These are phyloP conservation scores for Trichophyton mentagrophytes DNA, from an alignment of 2,329 filamentous ascomycete genomes.

Conservation along the genomic window DNA sequence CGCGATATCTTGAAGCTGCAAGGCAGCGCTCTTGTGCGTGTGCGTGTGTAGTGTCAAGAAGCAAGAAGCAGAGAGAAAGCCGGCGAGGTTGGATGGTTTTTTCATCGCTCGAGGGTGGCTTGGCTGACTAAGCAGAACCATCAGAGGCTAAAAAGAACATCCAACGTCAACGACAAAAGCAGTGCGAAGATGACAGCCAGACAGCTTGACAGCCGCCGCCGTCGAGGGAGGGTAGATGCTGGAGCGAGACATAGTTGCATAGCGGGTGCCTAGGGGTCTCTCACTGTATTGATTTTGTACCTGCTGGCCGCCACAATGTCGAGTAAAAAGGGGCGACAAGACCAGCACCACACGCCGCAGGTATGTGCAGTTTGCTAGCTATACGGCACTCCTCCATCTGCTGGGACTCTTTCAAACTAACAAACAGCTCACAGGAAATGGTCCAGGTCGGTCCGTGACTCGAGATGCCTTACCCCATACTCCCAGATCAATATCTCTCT, in stretches of 20 bases:
- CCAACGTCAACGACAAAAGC: neutral
- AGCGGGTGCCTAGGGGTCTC: neutral
- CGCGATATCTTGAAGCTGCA: neutral
- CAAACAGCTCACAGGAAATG: conserved; percentile 63
- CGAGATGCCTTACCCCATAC: conserved; percentile 6
- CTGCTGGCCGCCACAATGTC: conserved; percentile 20
- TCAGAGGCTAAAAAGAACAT: neutral
- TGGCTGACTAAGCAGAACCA: conserved; percentile 12
- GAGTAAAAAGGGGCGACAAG: conserved; percentile 27
- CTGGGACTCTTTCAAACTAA: conserved; percentile 3
- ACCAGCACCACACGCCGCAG: conserved; percentile 8
- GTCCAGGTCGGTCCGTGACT: conserved; percentile 87
- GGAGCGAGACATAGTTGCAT: neutral
- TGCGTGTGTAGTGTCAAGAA: neutral
- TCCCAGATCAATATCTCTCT: neutral
- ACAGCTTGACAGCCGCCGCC: neutral
- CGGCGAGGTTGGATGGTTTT: neutral
- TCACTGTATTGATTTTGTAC: neutral
- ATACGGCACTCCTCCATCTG: no score
- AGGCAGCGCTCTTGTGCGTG: neutral
- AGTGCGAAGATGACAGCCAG: neutral
- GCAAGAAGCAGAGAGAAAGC: conserved; percentile 7
- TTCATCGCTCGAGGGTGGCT: conserved; percentile 5
- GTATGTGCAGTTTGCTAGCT: conserved; percentile 3
- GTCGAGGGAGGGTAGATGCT: neutral